phyloP scores from a whole-genome alignment of 2,329 filamentous ascomycete genomes.

The Pseudonectria buxi region DNA sequence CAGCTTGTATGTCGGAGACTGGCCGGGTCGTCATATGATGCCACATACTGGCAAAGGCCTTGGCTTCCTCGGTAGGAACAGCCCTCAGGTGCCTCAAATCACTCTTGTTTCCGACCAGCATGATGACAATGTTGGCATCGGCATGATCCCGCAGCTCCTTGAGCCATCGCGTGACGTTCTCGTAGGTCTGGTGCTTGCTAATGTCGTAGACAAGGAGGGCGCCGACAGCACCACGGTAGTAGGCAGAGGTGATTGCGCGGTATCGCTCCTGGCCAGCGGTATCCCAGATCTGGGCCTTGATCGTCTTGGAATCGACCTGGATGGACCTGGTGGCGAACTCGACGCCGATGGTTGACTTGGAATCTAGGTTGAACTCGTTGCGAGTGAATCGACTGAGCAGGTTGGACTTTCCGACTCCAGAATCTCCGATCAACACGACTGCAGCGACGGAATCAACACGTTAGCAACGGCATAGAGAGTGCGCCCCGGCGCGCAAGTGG shows the following conservation, averaged over 20 bases:
- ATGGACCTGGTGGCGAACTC: conserved; percentile 98
- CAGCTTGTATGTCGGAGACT: neutral
- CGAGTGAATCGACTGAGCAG: conserved; percentile 98
- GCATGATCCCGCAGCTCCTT: conserved; percentile 98
- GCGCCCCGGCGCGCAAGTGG: conserved; percentile 9
- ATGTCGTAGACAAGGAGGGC: conserved; percentile 98
- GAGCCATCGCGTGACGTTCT: conserved; percentile 98
- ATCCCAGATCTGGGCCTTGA: conserved; percentile 99
- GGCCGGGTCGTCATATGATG: conserved; percentile 6
- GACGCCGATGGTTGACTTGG: conserved; percentile 98
- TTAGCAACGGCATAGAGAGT: conserved; percentile 23
- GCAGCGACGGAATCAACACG: conserved; percentile 15
- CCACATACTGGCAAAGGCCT: conserved; percentile 84
- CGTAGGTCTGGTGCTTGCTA: conserved; percentile 98
- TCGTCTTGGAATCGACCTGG: conserved; percentile 98
- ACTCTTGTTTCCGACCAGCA: conserved; percentile 99
- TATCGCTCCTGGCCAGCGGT: conserved; percentile 98
- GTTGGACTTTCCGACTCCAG: conserved; percentile 99
- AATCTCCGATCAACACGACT: conserved; percentile 99
- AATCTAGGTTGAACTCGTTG: conserved; percentile 99
- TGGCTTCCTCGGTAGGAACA: conserved; percentile 95
- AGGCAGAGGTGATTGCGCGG: conserved; percentile 97
- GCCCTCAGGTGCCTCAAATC: conserved; percentile 98
- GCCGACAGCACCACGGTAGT: conserved; percentile 96
- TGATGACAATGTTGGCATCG: conserved; percentile 98